Conservation (phyloP, 345 rosid genomes). For the Acer yangbiense region DNA sequence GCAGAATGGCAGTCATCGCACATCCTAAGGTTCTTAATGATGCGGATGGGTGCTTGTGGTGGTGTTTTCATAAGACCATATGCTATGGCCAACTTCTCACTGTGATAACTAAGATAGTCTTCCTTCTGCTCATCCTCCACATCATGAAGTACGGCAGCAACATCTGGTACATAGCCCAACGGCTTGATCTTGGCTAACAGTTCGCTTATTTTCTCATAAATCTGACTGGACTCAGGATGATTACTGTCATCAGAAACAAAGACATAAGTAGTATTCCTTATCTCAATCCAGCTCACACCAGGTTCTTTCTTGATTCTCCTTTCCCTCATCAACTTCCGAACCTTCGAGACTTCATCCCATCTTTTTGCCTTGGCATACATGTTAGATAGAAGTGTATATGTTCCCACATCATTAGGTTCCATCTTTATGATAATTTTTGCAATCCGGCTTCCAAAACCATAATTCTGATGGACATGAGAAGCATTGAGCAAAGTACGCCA, state of each 20-base stretch:
- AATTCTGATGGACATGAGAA: slow-evolving; percentile 60
- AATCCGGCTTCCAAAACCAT: slow-evolving; percentile 55
- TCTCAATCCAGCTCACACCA: slow-evolving; percentile 84
- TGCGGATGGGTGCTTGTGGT: slow-evolving; percentile 53
- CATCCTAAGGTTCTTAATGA: slow-evolving; percentile 76
- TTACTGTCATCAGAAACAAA: slow-evolving; percentile 65
- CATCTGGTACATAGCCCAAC: slow-evolving; percentile 69
- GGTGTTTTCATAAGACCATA: slow-evolving; percentile 76
- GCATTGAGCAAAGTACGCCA: slow-evolving; percentile 79
- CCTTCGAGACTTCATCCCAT: slow-evolving; percentile 70
- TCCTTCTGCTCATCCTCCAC: slow-evolving; percentile 89
- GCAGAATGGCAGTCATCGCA: slow-evolving; percentile 93
- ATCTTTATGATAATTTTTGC: slow-evolving; percentile 50
- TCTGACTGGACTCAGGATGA: slow-evolving; percentile 63
- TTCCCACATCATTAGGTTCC: slow-evolving; percentile 72
- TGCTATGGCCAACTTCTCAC: slow-evolving; percentile 85
- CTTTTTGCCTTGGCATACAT: slow-evolving; percentile 65
- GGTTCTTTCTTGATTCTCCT: slow-evolving; percentile 79
- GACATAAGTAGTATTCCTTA: slow-evolving; percentile 52
- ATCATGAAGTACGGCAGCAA: slow-evolving; percentile 61
- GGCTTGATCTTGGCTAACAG: slow-evolving; percentile 60
- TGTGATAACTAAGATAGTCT: slow-evolving; percentile 67
- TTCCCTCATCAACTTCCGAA: slow-evolving; percentile 66
- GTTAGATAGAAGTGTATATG: slow-evolving; percentile 58
- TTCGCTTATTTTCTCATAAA: slow-evolving; percentile 59